Evolutionary conservation across 257 asterid species (phyloP).

Genomic region (Penstemon davidsonii): DNA sequence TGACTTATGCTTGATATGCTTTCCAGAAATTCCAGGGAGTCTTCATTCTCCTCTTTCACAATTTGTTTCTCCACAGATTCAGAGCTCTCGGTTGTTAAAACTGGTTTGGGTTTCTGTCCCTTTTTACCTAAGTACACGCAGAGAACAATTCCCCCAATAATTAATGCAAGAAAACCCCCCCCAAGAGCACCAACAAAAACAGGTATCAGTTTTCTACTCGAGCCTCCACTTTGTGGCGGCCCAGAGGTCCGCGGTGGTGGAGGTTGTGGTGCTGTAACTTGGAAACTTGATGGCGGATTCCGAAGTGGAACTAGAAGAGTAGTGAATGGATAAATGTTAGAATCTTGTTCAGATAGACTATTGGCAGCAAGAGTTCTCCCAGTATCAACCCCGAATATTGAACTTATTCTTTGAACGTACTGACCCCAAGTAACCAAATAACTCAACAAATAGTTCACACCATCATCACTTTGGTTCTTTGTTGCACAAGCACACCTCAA

Average conservation of each 20-base stretch:
- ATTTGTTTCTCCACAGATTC: slow-evolving; percentile 48
- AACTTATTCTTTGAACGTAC: slow-evolving; percentile 34
- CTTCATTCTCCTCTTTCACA: slow-evolving; percentile 35
- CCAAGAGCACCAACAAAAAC: slow-evolving; percentile 56
- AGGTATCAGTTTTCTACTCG: slow-evolving; percentile 64
- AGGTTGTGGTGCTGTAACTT: slow-evolving; percentile 50
- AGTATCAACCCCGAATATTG: slow-evolving; percentile 39
- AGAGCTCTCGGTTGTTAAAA: slow-evolving; percentile 34
- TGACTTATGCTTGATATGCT: slow-evolving; percentile 68
- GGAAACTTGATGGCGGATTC: slow-evolving; percentile 52
- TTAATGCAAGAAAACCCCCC: slow-evolving; percentile 37
- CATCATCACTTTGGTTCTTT: slow-evolving; percentile 40
- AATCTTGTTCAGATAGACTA: slow-evolving; percentile 37
- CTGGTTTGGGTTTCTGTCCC: slow-evolving; percentile 36
- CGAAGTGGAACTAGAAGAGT: slow-evolving; percentile 73
- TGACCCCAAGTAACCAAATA: slow-evolving; percentile 47
- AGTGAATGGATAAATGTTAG: slow-evolving; percentile 46
- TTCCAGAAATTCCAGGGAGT: slow-evolving; percentile 48
- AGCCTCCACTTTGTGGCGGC: slow-evolving; percentile 19
- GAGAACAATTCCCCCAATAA: slow-evolving; percentile 32
- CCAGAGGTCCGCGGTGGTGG: slow-evolving; percentile 42
- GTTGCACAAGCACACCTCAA: slow-evolving; percentile 90
- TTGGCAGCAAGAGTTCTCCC: slow-evolving; percentile 54
- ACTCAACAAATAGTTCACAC: slow-evolving; percentile 59
- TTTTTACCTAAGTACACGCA: slow-evolving; percentile 29